A percentile compares a stretch with the other conserved stretches of the same genome.
These are phyloP conservation scores for Starmerella sp. DNA, from an alignment of 805 yeast species.

Conservation along the genomic window DNA sequence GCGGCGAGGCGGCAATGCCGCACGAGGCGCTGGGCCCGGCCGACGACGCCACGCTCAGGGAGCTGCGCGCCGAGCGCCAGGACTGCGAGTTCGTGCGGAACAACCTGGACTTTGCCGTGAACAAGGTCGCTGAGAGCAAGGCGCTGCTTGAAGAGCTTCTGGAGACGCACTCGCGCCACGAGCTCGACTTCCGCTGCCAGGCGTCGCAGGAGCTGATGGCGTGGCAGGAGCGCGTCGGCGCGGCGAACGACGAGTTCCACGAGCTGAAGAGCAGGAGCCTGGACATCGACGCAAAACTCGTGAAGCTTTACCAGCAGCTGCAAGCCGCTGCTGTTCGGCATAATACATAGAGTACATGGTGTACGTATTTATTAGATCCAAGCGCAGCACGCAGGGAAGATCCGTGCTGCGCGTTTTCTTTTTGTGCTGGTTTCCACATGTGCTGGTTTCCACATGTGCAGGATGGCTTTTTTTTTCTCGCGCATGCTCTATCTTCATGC, in stretches of 20 bases:
- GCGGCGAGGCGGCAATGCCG: constrained; percentile 14
- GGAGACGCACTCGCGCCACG: constrained; percentile 1
- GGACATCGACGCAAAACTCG: constrained; percentile 4
- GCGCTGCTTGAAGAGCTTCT: constrained; percentile 3
- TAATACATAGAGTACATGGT: not conserved
- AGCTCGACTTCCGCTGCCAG: constrained; percentile 7
- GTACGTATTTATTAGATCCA: not conserved
- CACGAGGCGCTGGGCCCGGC: constrained; percentile 13
- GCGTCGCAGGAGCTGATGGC: constrained; percentile 9
- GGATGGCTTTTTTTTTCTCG: not conserved
- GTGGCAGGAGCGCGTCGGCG: constrained; percentile 15
- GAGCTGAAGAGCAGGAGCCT: constrained; percentile 1
- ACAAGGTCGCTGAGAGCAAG: constrained; percentile 3
- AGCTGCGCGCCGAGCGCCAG: constrained; percentile 6
- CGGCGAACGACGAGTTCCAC: constrained; percentile 12
- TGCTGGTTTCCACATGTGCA: not conserved
- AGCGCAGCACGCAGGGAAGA: not conserved
- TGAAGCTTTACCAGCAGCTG: constrained; percentile 3
- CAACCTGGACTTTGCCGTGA: constrained; percentile 1
- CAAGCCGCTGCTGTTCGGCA: not conserved
- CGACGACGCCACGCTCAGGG: constrained; percentile 1
- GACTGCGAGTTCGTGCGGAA: constrained; percentile 9
- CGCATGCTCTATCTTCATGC: not conserved
- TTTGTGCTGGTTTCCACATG: not conserved
- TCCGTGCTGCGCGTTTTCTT: not conserved